Evolutionary conservation across 257 asterid species (phyloP).

Genomic region (Nyctanthes arbortristis): DNA sequence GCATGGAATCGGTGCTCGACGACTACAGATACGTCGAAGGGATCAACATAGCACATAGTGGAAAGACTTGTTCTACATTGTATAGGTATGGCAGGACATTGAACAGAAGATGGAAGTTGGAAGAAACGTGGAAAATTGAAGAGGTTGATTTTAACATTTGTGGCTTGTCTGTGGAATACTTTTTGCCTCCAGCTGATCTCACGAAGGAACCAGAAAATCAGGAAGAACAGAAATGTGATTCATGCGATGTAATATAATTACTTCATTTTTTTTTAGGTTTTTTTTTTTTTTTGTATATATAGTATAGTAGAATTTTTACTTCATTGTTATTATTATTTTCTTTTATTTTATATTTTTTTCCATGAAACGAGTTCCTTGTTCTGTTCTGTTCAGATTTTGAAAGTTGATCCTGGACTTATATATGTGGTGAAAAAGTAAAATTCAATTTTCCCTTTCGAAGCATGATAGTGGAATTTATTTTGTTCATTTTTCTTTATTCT

Average conservation of each 20-base stretch:
- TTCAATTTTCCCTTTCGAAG: no score
- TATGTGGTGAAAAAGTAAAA: no score
- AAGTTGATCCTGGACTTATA: no score
- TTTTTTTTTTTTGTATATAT: neutral
- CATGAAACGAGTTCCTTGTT: no score
- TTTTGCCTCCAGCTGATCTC: slow-evolving; percentile 74
- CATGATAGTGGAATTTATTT: no score
- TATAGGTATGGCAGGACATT: slow-evolving; percentile 71
- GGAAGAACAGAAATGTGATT: slow-evolving; percentile 36
- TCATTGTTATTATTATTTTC: no score
- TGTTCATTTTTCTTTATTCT: no score
- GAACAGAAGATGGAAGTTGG: slow-evolving; percentile 61
- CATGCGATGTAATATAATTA: neutral
- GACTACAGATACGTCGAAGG: slow-evolving; percentile 69
- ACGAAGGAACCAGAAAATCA: slow-evolving; percentile 36
- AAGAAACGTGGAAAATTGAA: slow-evolving; percentile 88
- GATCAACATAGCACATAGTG: slow-evolving; percentile 78
- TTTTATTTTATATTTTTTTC: no score
- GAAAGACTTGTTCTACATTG: slow-evolving; percentile 61
- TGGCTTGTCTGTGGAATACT: slow-evolving; percentile 70
- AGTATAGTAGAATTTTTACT: neutral
- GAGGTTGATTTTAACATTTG: slow-evolving; percentile 81
- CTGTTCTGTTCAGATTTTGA: no score
- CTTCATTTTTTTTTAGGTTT: neutral
- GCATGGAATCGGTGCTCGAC: slow-evolving; percentile 61